Evolutionary conservation across 2,329 filamentous ascomycete genomes (phyloP).

Genomic region (Lithohypha guttulata): DNA sequence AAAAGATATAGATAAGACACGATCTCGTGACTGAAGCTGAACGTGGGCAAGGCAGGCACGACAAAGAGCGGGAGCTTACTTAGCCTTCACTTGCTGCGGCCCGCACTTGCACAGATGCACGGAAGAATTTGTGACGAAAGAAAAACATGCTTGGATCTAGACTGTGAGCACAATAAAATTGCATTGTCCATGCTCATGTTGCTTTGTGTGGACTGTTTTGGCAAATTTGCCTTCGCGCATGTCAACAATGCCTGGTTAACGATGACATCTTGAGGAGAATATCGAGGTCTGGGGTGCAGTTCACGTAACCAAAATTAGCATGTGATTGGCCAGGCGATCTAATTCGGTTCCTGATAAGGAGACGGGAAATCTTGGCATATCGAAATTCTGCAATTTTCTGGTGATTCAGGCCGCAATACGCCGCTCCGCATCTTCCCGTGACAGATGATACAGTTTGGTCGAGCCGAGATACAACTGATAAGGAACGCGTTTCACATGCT

Average conservation of each 20-base stretch:
- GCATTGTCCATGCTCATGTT: background rate
- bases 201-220: background rate
- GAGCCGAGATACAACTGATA: background rate
- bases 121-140: no score
- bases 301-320: no score
- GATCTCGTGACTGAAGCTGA: no score
- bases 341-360: slow-evolving; percentile 5
- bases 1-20: no score
- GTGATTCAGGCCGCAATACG: background rate
- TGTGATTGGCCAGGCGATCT: slow-evolving; percentile 1
- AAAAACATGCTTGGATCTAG: no score
- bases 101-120: no score
- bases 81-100: background rate
- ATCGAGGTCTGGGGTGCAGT: no score
- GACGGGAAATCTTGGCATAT: background rate
- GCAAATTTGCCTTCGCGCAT: background rate
- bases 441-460: background rate
- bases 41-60: background rate
- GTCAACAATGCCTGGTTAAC: no score
- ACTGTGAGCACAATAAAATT: no score
- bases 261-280: no score
- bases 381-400: no score
- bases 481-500: no score
- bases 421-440: slow-evolving; percentile 1
- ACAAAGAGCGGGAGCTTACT: background rate